phyloP scores from a whole-genome alignment of 2,329 filamentous ascomycete genomes.

The Endoconidiophora polonica region DNA sequence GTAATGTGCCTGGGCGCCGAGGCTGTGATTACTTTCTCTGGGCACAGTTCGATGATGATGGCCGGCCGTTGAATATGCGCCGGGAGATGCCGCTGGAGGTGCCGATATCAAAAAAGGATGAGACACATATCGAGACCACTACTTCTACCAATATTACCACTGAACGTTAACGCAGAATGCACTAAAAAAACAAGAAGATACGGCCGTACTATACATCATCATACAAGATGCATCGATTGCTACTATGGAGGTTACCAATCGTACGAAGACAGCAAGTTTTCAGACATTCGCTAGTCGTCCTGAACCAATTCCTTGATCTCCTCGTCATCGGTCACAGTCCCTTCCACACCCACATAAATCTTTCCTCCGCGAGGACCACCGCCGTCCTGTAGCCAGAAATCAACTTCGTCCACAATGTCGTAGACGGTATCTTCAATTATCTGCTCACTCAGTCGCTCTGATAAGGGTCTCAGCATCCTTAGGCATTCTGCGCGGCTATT shows the following conservation, averaged over 20 bases:
- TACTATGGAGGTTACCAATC: neutral
- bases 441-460: conserved; percentile 73
- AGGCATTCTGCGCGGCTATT: neutral
- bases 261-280: neutral
- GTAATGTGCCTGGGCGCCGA: conserved; percentile 50
- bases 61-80: conserved; percentile 38
- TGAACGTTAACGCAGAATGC: too few species aligned
- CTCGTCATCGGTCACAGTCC: conserved; percentile 29
- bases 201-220: too few species aligned
- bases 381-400: conserved; percentile 65
- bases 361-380: conserved; percentile 30
- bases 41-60: conserved; percentile 76
- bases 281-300: conserved; percentile 31
- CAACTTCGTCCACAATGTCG: conserved; percentile 86
- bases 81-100: too few species aligned
- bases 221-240: too few species aligned
- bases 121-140: too few species aligned
- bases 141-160: too few species aligned
- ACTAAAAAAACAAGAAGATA: too few species aligned
- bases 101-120: too few species aligned
- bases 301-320: conserved; percentile 51
- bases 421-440: conserved; percentile 88
- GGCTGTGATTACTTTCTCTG: conserved; percentile 69
- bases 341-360: conserved; percentile 28
- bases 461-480: conserved; percentile 3